A percentile compares a stretch with the other conserved stretches of the same genome.
These are phyloP conservation scores for Sarcocystis neurona DNA, from an alignment of 169 alveolate genomes.

Conservation along the genomic window DNA sequence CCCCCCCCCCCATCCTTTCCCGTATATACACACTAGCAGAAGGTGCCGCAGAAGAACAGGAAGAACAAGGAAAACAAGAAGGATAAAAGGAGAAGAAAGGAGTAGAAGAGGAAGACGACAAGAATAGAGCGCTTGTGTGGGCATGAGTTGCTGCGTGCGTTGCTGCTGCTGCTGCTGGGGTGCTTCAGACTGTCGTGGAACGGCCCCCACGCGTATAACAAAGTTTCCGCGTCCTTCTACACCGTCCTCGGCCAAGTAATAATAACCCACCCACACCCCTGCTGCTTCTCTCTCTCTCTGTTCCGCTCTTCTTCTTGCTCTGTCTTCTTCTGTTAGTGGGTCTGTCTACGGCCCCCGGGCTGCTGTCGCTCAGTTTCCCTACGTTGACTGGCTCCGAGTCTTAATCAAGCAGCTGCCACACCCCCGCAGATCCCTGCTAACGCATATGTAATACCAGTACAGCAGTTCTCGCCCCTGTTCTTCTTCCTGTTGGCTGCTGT, in stretches of 20 bases:
- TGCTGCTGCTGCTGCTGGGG: background rate
- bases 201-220: conserved; percentile 50
- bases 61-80: too few species aligned
- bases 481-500: too few species aligned
- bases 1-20: too few species aligned
- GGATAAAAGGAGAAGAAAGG: too few species aligned
- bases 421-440: too few species aligned
- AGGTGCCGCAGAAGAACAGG: too few species aligned
- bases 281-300: background rate
- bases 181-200: conserved; percentile 42
- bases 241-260: conserved; percentile 45
- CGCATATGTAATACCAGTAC: too few species aligned
- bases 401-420: too few species aligned
- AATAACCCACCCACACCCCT: background rate
- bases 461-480: too few species aligned
- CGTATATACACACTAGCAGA: too few species aligned
- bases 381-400: background rate
- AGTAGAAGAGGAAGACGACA: too few species aligned
- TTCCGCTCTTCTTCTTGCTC: background rate
- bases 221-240: conserved; percentile 55
- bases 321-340: background rate
- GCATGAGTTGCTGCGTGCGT: background rate
- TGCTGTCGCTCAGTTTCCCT: background rate
- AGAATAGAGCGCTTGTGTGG: too few species aligned
- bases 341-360: background rate